Conservation (phyloP, 768 basidiomycete species). For the Coprinellus micaceus region DNA sequence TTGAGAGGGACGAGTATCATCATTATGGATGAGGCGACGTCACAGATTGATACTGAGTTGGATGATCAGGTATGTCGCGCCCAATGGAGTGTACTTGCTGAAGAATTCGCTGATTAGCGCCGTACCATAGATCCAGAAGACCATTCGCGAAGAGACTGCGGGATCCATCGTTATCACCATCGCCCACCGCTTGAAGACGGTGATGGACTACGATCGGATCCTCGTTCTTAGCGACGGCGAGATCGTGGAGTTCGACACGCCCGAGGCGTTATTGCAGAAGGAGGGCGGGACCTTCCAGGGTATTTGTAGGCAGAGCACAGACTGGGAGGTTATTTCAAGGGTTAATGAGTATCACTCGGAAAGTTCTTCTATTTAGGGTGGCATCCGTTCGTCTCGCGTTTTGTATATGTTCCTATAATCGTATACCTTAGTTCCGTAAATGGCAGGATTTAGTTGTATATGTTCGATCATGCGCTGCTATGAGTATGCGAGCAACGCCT, state of each 20-base stretch:
- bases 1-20: conserved; percentile 62
- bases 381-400: not conserved
- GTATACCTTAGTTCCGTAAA: no score
- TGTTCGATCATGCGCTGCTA: no score
- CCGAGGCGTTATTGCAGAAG: conserved; percentile 48
- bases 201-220: conserved; percentile 73
- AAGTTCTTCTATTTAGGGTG: not conserved
- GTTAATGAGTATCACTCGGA: not conserved
- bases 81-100: not conserved
- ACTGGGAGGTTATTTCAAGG: conserved; percentile 30
- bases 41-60: conserved; percentile 66
- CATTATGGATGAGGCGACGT: conserved; percentile 77
- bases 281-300: conserved; percentile 59
- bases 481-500: no score
- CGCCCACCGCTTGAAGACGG: conserved; percentile 74
- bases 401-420: not conserved
- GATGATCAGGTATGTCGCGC: conserved; percentile 55
- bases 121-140: conserved; percentile 56
- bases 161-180: conserved; percentile 78
- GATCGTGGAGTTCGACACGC: conserved; percentile 74
- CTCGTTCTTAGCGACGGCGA: conserved; percentile 71
- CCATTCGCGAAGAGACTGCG: conserved; percentile 68
- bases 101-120: not conserved
- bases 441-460: no score
- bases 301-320: conserved; percentile 63